Percentiles rank a stretch among this genome's conserved stretches.
Conservation (phyloP, 169 alveolate species). For the Babesia ovata region DNA sequence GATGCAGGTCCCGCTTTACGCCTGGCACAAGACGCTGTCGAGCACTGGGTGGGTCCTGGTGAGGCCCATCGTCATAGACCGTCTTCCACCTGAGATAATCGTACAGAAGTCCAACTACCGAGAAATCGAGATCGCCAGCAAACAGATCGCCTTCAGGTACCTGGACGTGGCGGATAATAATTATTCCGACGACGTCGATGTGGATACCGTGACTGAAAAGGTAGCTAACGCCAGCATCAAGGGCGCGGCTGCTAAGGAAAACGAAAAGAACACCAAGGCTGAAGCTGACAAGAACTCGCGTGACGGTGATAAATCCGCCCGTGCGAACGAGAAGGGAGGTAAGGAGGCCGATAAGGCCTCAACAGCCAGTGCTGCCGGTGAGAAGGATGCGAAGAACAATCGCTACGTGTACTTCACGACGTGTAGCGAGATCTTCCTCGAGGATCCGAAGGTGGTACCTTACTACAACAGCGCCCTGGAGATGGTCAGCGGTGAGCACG, state of each 20-base stretch:
- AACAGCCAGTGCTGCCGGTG: slow-evolving; percentile 31
- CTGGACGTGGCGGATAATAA: slow-evolving; percentile 36
- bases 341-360: slow-evolving; percentile 59
- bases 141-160: slow-evolving; percentile 67
- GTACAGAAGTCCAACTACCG: slow-evolving; percentile 67
- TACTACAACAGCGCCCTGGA: slow-evolving; percentile 67
- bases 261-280: slow-evolving; percentile 19
- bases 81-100: slow-evolving; percentile 68
- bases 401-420: slow-evolving; percentile 62
- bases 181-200: slow-evolving; percentile 4
- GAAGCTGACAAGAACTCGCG: slow-evolving; percentile 26
- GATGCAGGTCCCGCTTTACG: slow-evolving; percentile 67
- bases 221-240: not conserved
- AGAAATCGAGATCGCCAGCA: slow-evolving; percentile 67
- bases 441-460: slow-evolving; percentile 60
- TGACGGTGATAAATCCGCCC: slow-evolving; percentile 61
- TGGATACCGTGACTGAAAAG: slow-evolving; percentile 8
- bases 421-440: slow-evolving; percentile 68
- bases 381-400: slow-evolving; percentile 40
- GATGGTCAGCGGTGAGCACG: slow-evolving; percentile 81
- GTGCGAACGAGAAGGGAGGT: slow-evolving; percentile 5
- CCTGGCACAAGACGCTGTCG: slow-evolving; percentile 71
- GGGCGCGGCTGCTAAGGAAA: slow-evolving; percentile 1
- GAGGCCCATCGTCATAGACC: slow-evolving; percentile 67
- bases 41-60: slow-evolving; percentile 70